Evolutionary conservation across 1,284 basidiomycete genomes (phyloP).

Genomic region (Leccinum solheimii): DNA sequence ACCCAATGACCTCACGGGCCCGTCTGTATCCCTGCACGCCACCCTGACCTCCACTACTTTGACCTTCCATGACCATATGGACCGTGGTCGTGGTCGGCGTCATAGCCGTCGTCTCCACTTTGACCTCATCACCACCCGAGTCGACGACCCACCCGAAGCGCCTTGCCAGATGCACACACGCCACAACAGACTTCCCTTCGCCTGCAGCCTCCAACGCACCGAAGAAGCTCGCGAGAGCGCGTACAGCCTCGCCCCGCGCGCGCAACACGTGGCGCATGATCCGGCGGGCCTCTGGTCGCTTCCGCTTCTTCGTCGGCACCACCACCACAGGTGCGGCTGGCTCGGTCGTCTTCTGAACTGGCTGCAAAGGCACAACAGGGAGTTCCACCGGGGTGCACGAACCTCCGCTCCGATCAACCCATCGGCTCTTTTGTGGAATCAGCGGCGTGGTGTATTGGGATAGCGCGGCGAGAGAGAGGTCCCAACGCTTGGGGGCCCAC

Average conservation of each 20-base stretch:
- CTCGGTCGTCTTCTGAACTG: conserved; percentile 25
- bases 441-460: conserved; percentile 72
- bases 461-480: conserved; percentile 68
- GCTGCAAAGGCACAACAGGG: background rate
- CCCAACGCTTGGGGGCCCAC: conserved; percentile 82
- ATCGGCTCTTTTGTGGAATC: conserved; percentile 65
- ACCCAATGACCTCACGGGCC: conserved; percentile 62
- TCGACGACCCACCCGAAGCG: conserved; percentile 47
- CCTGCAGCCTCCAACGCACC: conserved; percentile 59
- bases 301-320: conserved; percentile 32
- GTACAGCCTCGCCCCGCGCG: conserved; percentile 75
- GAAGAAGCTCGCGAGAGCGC: conserved; percentile 70
- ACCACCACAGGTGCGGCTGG: conserved; percentile 37
- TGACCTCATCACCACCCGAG: conserved; percentile 23
- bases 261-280: conserved; percentile 86
- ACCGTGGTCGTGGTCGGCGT: background rate
- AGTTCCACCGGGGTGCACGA: conserved; percentile 22
- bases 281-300: conserved; percentile 70
- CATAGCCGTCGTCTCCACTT: conserved; percentile 12
- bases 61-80: background rate
- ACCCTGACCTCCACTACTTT: conserved; percentile 11
- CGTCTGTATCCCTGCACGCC: conserved; percentile 54
- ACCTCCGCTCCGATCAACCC: conserved; percentile 55
- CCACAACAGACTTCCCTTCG: conserved; percentile 49
- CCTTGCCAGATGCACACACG: conserved; percentile 61